Evolutionary conservation across 176 grass and related monocot genomes (phyloP), one percentile per base, ranked within the genome.

Genomic region (Otatea glauca): DNA sequence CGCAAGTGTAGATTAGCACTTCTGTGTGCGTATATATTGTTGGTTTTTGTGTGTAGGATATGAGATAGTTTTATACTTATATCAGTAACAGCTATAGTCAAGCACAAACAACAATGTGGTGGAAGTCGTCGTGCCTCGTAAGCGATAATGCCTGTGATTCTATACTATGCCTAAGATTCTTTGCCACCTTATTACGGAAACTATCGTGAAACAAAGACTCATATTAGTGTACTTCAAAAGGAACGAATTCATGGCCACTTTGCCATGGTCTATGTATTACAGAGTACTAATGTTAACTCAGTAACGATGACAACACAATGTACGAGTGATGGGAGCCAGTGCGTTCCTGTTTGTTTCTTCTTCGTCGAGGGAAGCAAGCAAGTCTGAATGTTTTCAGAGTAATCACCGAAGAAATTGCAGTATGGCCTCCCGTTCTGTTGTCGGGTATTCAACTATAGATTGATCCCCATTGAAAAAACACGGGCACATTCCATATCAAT

Each of bases 401-500:
- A 13, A 27, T 61, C 59, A 61, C 23, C 4, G 23, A 62, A 62
- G 1, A 62, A 27, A 27, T 62, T 14, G 10, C 23, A 27, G 23
- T 49, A 49, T 60, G 9, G 56, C n/a, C 1, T 11, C 23, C 23
- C 18, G n/a, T 24, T 60, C 56, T 18, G 56, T 24, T 60, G 21
- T 60, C n/a, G 56, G 49, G 49, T 51, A 18, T 81, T 27, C 15
- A 2, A 2, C 3, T 0, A 13, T 18, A 35, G 21, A 18, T 21
- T 5, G 32, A 86, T 86, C 41, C 84, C 56, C 20, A 51, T 8
- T 0, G 43, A 62, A 34, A 67, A 69, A 72, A 86, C 84, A 70
- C 45, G 58, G 5, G 76, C 59, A 69, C 75, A 71, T 86, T 29
- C 1, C 70, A 49, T 51, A 72, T 34, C 76, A 10, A 72, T 86